Evolutionary conservation across 352 stramenopile species (phyloP), one percentile per base, ranked within the genome.

Genomic region (Phytophthora europaea): DNA sequence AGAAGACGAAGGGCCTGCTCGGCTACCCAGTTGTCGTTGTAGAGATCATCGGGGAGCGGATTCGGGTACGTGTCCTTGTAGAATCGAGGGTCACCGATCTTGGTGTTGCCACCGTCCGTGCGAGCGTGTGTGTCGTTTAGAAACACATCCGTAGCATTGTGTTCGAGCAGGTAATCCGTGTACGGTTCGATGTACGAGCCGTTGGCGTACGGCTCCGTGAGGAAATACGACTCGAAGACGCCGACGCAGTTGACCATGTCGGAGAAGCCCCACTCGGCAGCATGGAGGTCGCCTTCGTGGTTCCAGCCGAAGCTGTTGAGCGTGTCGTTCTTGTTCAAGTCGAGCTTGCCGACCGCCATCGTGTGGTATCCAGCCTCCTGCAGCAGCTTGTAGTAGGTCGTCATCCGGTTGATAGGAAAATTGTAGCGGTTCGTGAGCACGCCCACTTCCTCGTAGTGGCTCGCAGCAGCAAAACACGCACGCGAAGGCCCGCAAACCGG

Each of bases 281-380:
- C 69, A 33, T 78, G 74, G 16, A 78, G 64, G 36, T 58, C 68
- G 16, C 73, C 73, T 16, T 76, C 53, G 40, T 73, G 43, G n/a
- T 55, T 68, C 74, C 74, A 81, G 4, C 74, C 74, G 58, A 73
- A 81, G 36, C 70, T 78, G 56, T 81, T 65, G 12, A 81, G 74
- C 10, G 70, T 81, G 43, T 81, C 65, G 57, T 78, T 78, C 70
- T 81, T 81, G 57, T 70, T 67, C 66, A 81, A 43, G 31, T 81
- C 74, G 16, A 81, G 53, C 43, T 81, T 81, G 26, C 74, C 73
- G 23, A 81, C 74, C 10, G 56, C 65, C 74, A 78, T 81, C 8
- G 70, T 81, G 52, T 81, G 73, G 47, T 81, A 81, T 5, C 74
- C 74, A 3, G 74, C 61, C 16, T 81, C 70, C 16, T 72, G 70